Conservation (phyloP, 345 rosid genomes). For the Clausena lansium region DNA sequence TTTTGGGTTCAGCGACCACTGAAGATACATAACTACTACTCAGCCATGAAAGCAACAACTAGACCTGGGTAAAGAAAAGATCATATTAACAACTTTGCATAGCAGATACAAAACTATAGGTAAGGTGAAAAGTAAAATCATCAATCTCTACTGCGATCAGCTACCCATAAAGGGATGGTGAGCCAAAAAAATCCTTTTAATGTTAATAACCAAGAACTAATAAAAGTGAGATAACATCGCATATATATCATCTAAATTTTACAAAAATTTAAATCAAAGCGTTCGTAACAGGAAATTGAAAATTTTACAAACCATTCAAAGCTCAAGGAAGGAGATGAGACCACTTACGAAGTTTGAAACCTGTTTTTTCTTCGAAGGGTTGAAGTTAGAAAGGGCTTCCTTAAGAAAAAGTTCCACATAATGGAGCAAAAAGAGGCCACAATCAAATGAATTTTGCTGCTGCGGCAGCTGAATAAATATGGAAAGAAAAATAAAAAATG, state of each 20-base stretch:
- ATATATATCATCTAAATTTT: neutral
- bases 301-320: neutral
- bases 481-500: conserved; percentile 10
- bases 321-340: conserved; percentile 5
- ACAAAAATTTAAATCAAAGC: neutral
- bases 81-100: neutral
- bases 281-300: neutral
- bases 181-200: conserved; percentile 1
- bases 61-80: neutral
- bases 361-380: conserved; percentile 48
- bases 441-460: conserved; percentile 89
- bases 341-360: conserved; percentile 62
- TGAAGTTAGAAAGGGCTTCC: conserved; percentile 69
- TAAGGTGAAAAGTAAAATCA: neutral
- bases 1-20: neutral
- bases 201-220: neutral
- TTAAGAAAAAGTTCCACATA: conserved; percentile 74
- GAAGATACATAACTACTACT: neutral
- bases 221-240: neutral
- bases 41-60: neutral
- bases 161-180: neutral
- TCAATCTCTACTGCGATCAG: neutral
- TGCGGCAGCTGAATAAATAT: conserved; percentile 71
- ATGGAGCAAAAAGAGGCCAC: conserved; percentile 94
- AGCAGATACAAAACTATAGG: neutral